These are phyloP conservation scores for Globisporangium nunn DNA, from an alignment of 352 stramenopile genomes.

Conservation along the genomic window DNA sequence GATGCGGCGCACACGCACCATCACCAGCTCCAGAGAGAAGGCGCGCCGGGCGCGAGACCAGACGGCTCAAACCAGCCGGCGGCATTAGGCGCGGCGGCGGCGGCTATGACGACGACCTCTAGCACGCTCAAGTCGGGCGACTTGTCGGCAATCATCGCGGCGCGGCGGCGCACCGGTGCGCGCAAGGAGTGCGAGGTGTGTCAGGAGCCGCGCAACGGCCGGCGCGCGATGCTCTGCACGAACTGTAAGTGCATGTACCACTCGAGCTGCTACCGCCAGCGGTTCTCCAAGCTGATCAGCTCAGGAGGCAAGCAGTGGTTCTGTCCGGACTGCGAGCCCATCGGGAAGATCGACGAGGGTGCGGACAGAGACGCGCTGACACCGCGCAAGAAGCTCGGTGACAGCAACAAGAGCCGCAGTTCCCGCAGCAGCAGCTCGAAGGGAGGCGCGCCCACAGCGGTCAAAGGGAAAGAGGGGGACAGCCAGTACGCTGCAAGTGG, in stretches of 20 bases:
- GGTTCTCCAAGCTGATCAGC: constrained; percentile 63
- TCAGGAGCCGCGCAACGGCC: constrained; percentile 63
- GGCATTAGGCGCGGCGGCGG: background rate
- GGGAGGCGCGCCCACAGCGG: constrained; percentile 10
- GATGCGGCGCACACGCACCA: too few relatives aligned
- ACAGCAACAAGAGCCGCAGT: constrained; percentile 16
- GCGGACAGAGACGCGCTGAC: constrained; percentile 32
- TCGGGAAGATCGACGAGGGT: constrained; percentile 13
- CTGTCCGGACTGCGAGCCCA: constrained; percentile 72
- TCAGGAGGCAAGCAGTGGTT: constrained; percentile 66
- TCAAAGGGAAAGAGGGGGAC: background rate
- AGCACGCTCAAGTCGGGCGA: constrained; percentile 37
- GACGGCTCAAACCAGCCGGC: background rate
- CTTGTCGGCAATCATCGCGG: constrained; percentile 59
- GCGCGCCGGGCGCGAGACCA: constrained; percentile 25
- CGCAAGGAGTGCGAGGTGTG: constrained; percentile 73
- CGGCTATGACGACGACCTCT: constrained; percentile 1
- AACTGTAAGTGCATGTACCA: constrained; percentile 84
- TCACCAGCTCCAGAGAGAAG: constrained; percentile 3
- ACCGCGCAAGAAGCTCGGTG: constrained; percentile 31
- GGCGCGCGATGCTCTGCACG: constrained; percentile 68
- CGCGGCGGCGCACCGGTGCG: constrained; percentile 51
- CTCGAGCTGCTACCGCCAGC: constrained; percentile 76
- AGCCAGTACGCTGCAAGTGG: constrained; percentile 8
- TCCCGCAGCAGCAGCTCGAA: constrained; percentile 6